Evolutionary conservation across 768 basidiomycete species (phyloP), one percentile per base, ranked within the genome.

Genomic region (Zangia roseola): DNA sequence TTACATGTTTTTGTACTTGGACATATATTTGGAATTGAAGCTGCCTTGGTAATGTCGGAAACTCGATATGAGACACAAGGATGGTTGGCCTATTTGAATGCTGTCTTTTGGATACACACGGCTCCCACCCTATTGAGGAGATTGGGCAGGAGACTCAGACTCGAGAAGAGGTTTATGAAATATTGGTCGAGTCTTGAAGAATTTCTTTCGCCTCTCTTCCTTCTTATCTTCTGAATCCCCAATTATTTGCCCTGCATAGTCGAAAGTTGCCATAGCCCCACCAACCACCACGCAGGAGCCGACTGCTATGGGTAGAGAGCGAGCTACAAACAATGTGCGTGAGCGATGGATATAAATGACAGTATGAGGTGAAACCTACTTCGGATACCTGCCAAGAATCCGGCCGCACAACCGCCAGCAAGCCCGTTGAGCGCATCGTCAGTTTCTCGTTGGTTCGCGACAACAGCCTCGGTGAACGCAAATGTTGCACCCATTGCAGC

Each of bases 401-500:
- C 94, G 43, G 93, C 93, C 40, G 93, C 93, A 71, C 93, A 95
- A 47, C 88, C 94, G 46, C 89, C 94, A 43, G 82, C 82, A 39
- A 86, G 86, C 41, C 88, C 87, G 60, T 93, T 97, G 52, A 89
- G 60, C 35, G 86, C 75, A 65, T 97, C 94, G 54, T 91, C 77
- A 55, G 74, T 83, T 68, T 82, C 77, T 47, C 93, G 81, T 52
- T 83, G 71, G 69, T 97, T 97, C 46, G 91, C 90, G 19, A 90
- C 82, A 24, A 77, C 71, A 6, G 89, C 75, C 66, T 95, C 91
- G 2, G 89, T 88, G 56, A 87, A 79, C 10, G 90, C 88, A 63
- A 89, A 97, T 5, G 88, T 78, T 52, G 83, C 84, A 23, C 90
- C 94, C 84, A 95, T 90, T 19, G 88, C 91, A 60, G 90, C 94